Evolutionary conservation across 2,329 filamentous ascomycete genomes (phyloP).

Genomic region (Hymenoscyphus fructigenus): DNA sequence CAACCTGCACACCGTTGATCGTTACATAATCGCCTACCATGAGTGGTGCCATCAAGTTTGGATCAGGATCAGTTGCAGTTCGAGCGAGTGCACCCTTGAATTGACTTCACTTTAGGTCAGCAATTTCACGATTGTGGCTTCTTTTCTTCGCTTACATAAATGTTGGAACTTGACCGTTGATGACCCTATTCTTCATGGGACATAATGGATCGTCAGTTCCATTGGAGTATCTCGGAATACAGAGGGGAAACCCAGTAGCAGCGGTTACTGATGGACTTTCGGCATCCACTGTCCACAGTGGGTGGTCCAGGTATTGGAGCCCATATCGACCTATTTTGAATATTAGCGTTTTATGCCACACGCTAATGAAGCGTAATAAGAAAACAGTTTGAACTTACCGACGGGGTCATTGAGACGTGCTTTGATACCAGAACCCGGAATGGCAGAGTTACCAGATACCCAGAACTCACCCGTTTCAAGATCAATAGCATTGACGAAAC

Average conservation of each 20-base stretch:
- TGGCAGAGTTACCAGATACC: constrained; percentile 14
- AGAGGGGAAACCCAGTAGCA: constrained; percentile 54
- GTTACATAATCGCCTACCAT: constrained; percentile 43
- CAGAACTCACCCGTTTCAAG: constrained; percentile 21
- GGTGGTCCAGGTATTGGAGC: constrained; percentile 38
- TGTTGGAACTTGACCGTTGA: constrained; percentile 6
- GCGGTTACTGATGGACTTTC: constrained; percentile 47
- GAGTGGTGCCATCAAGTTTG: constrained; percentile 42
- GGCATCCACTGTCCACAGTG: constrained; percentile 48
- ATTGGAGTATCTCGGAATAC: constrained; percentile 42
- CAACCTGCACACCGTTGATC: constrained; percentile 38
- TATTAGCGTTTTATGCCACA: not conserved
- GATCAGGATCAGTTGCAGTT: constrained; percentile 34
- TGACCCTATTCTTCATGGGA: constrained; percentile 38
- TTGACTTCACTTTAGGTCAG: constrained; percentile 5
- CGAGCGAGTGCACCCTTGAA: constrained; percentile 19
- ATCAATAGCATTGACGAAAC: constrained; percentile 27
- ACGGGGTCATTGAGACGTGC: constrained; percentile 43
- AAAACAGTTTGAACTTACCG: not conserved
- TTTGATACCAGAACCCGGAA: constrained; percentile 11
- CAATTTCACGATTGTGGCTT: not conserved
- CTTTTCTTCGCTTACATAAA: constrained; percentile 14
- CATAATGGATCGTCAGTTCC: constrained; percentile 40
- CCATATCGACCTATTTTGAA: constrained; percentile 41
- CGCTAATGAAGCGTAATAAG: not conserved